phyloP scores from a whole-genome alignment of 108 stramenopile genomes.

The Nitzschia sp. region DNA sequence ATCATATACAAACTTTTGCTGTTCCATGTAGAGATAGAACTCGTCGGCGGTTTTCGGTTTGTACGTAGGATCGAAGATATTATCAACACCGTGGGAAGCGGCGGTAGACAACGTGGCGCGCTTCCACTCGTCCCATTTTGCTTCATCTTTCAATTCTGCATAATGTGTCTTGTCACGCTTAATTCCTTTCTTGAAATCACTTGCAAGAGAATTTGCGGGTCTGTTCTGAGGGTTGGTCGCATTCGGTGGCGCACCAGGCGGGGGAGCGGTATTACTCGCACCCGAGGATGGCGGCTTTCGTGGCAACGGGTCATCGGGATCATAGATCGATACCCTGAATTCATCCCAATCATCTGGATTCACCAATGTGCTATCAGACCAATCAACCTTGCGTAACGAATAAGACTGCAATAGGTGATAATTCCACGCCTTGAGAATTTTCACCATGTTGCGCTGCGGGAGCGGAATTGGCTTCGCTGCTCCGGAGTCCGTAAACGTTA shows the following conservation, averaged over 20 bases:
- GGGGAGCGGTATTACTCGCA: background rate
- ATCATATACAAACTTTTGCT: no score
- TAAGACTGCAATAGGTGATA: background rate
- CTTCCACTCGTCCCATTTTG: slow-evolving; percentile 13
- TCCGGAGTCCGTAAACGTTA: background rate
- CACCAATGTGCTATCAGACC: background rate
- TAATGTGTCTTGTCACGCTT: slow-evolving; percentile 8
- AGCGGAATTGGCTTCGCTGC: background rate
- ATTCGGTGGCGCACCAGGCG: background rate
- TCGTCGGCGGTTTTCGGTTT: no score
- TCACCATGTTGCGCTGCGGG: background rate
- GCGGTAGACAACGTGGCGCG: no score
- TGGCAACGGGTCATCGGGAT: no score
- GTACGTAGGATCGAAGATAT: no score
- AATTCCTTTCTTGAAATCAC: background rate
- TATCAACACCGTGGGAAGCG: no score
- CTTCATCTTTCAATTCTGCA: slow-evolving; percentile 24
- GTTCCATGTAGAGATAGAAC: no score
- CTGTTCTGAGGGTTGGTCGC: no score
- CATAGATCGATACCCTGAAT: background rate
- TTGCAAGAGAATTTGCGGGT: no score
- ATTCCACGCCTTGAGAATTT: no score
- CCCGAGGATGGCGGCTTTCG: background rate
- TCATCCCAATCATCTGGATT: background rate
- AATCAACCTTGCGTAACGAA: background rate